Evolutionary conservation across 495 filamentous ascomycete genomes (phyloP).

Genomic region (Penicillium angulare): DNA sequence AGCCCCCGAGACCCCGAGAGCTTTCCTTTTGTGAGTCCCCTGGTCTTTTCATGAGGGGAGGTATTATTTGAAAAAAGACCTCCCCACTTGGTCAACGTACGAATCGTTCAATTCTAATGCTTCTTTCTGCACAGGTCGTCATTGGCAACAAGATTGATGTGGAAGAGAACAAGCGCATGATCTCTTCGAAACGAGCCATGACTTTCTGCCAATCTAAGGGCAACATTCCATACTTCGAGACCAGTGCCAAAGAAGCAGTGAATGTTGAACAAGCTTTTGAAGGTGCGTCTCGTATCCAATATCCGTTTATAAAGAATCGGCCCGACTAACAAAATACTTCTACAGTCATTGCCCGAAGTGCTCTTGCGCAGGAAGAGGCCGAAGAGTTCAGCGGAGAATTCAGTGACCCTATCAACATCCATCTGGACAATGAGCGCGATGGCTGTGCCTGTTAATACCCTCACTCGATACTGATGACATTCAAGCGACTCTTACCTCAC

Average conservation of each 20-base stretch:
- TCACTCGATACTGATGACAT: slow-evolving; percentile 26
- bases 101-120: neutral
- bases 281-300: slow-evolving; percentile 50
- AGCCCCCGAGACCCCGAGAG: slow-evolving; percentile 94
- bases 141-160: slow-evolving; percentile 99
- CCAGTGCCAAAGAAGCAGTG: slow-evolving; percentile 96
- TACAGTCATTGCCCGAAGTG: slow-evolving; percentile 93
- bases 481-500: slow-evolving; percentile 25
- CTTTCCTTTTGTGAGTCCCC: slow-evolving; percentile 84
- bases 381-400: slow-evolving; percentile 92
- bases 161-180: slow-evolving; percentile 95
- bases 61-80: neutral
- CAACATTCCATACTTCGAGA: slow-evolving; percentile 97
- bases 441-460: slow-evolving; percentile 81
- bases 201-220: slow-evolving; percentile 98
- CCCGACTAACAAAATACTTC: neutral
- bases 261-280: slow-evolving; percentile 99
- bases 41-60: neutral
- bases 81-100: neutral
- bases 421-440: slow-evolving; percentile 85
- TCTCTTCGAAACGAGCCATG: slow-evolving; percentile 91
- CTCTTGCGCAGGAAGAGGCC: slow-evolving; percentile 92
- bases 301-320: neutral
- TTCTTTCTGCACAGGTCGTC: slow-evolving; percentile 60
- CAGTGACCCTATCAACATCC: slow-evolving; percentile 95